These are phyloP conservation scores for Paraconiothyrium sp. DNA, from an alignment of 2,329 filamentous ascomycete genomes.

Conservation along the genomic window DNA sequence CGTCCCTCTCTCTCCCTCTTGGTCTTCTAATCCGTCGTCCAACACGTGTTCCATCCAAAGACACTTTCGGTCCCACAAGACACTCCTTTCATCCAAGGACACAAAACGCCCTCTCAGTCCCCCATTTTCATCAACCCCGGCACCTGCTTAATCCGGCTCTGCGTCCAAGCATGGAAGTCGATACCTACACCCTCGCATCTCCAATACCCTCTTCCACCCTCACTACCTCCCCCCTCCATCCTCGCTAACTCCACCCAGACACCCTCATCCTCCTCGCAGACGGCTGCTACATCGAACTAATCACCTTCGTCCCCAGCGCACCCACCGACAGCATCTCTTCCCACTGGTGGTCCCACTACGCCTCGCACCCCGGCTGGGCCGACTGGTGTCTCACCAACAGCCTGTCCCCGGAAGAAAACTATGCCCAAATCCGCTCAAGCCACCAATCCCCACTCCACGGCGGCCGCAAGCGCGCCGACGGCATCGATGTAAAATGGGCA, in stretches of 20 bases:
- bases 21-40: background rate
- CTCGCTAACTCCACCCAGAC: conserved; percentile 51
- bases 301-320: conserved; percentile 65
- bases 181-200: background rate
- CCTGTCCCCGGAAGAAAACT: conserved; percentile 24
- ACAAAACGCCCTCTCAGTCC: no score
- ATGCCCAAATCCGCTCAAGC: conserved; percentile 34
- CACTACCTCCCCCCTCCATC: background rate
- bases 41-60: no score
- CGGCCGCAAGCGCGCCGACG: conserved; percentile 65
- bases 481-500: conserved; percentile 67
- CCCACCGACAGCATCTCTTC: conserved; percentile 33
- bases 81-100: no score
- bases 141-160: no score
- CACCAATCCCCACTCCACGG: conserved; percentile 63
- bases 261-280: conserved; percentile 70
- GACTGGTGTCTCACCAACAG: conserved; percentile 60
- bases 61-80: no score
- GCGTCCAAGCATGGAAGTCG: no score
- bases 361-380: conserved; percentile 66
- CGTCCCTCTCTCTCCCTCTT: background rate
- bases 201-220: background rate
- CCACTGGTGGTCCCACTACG: conserved; percentile 68
- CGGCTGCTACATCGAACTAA: conserved; percentile 73
- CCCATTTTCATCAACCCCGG: no score